These are phyloP conservation scores for Nelumbo lutea DNA, from an alignment of 164 flowering plant genomes.

Conservation along the genomic window DNA sequence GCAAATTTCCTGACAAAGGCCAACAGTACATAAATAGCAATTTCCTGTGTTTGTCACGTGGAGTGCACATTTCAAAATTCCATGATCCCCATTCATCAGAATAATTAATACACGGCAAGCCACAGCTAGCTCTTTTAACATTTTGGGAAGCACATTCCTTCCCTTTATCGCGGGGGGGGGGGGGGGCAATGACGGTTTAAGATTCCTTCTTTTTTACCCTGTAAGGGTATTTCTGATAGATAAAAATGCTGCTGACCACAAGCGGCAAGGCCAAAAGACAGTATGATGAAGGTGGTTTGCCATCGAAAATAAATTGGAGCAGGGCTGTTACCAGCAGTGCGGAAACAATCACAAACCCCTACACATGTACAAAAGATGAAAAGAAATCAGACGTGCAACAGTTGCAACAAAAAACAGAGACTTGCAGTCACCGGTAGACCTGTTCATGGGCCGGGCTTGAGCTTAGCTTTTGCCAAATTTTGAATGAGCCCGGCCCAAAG, in stretches of 20 bases:
- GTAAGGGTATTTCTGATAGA: slow-evolving; percentile 91
- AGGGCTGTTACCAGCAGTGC: slow-evolving; percentile 94
- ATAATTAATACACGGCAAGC: no score
- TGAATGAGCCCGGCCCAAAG: no score
- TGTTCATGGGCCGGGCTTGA: no score
- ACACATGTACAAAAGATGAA: slow-evolving; percentile 23
- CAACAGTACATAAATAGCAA: no score
- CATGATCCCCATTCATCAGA: no score
- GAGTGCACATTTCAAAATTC: no score
- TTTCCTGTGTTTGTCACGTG: no score
- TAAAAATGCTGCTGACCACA: slow-evolving; percentile 75
- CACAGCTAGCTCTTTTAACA: no score
- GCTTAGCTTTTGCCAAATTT: no score
- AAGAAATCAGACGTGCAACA: background rate
- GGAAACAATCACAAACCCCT: slow-evolving; percentile 98
- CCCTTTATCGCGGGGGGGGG: background rate
- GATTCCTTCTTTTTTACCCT: slow-evolving; percentile 65
- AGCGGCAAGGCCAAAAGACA: slow-evolving; percentile 80
- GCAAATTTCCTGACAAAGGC: no score
- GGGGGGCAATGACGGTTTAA: slow-evolving; percentile 13
- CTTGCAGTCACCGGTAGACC: no score
- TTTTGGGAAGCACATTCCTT: background rate
- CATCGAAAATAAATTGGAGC: slow-evolving; percentile 88
- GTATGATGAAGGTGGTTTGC: slow-evolving; percentile 82
- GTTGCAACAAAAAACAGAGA: background rate